Conservation (phyloP, 495 filamentous ascomycete species). For the Talaromyces trachyspermus region DNA sequence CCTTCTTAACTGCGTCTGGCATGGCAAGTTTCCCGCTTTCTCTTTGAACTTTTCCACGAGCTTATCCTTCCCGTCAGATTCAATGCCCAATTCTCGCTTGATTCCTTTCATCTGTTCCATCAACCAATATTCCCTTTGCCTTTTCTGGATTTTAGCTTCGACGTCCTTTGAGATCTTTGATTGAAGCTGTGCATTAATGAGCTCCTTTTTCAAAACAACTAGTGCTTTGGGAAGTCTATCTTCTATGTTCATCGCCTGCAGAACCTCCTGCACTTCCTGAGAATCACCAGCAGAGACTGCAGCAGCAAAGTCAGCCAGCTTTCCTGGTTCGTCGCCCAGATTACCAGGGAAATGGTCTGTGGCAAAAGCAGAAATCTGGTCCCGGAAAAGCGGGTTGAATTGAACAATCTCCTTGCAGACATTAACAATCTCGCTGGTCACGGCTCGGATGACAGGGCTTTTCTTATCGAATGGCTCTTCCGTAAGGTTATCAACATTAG, state of each 20-base stretch:
- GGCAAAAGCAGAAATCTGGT: conserved; percentile 95
- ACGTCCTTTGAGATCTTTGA: conserved; percentile 98
- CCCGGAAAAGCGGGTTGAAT: conserved; percentile 90
- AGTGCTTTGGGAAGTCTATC: conserved; percentile 84
- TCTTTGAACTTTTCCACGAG: conserved; percentile 95
- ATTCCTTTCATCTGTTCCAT: conserved; percentile 99
- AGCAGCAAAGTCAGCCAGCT: conserved; percentile 93
- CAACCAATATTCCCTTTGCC: conserved; percentile 96
- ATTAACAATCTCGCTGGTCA: conserved; percentile 95
- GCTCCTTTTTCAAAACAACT: conserved; percentile 89
- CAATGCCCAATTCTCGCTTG: conserved; percentile 85
- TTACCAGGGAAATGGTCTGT: conserved; percentile 92
- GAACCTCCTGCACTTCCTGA: conserved; percentile 87
- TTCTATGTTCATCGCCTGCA: conserved; percentile 81
- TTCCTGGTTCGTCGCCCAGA: conserved; percentile 87
- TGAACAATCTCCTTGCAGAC: conserved; percentile 95
- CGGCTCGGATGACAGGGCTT: conserved; percentile 74
- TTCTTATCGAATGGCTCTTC: conserved; percentile 89
- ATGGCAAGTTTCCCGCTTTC: conserved; percentile 90
- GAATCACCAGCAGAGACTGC: conserved; percentile 88
- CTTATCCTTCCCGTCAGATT: conserved; percentile 97
- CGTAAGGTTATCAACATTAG: conserved; percentile 84
- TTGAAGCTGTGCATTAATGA: conserved; percentile 95
- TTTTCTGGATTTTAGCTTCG: conserved; percentile 94
- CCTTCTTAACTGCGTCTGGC: conserved; percentile 92